phyloP scores from a whole-genome alignment of 2,329 filamentous ascomycete species.

The Aspergillus pseudonomiae region DNA sequence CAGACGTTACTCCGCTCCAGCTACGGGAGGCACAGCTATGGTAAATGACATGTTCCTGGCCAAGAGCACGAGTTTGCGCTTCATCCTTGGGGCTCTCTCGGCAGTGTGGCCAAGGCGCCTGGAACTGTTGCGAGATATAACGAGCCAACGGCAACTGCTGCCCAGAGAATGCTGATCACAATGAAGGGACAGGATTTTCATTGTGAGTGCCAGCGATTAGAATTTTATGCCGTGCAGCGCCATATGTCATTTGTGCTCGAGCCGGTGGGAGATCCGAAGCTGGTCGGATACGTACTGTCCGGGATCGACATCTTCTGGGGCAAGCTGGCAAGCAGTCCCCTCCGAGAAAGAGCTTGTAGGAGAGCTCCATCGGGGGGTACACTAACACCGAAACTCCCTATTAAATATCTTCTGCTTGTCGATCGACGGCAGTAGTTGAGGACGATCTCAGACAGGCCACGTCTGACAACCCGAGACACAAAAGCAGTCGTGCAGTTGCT shows the following conservation, averaged over 20 bases:
- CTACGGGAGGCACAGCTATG: neutral
- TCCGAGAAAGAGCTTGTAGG: neutral
- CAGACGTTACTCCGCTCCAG: slow-evolving; percentile 1
- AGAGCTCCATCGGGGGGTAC: neutral
- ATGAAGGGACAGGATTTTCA: neutral
- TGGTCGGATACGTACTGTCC: neutral
- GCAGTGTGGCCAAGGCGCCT: slow-evolving; percentile 10
- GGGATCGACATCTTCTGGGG: neutral
- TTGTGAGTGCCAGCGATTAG: neutral
- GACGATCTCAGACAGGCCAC: neutral
- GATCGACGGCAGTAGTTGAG: neutral
- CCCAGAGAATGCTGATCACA: slow-evolving; percentile 6
- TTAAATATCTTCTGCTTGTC: neutral
- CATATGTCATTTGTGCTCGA: neutral
- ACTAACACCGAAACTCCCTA: neutral
- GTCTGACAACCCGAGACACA: neutral
- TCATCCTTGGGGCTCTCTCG: slow-evolving; percentile 1
- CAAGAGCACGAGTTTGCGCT: slow-evolving; percentile 1
- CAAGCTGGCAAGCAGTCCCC: neutral
- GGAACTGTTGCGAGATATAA: slow-evolving; percentile 11
- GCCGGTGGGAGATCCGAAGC: neutral
- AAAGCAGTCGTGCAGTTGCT: neutral
- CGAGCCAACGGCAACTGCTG: slow-evolving; percentile 9
- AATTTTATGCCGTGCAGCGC: neutral
- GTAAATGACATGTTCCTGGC: neutral